Evolutionary conservation across 768 basidiomycete species (phyloP), one percentile per base, ranked within the genome.

Genomic region (Coprinellus aureogranulatus): DNA sequence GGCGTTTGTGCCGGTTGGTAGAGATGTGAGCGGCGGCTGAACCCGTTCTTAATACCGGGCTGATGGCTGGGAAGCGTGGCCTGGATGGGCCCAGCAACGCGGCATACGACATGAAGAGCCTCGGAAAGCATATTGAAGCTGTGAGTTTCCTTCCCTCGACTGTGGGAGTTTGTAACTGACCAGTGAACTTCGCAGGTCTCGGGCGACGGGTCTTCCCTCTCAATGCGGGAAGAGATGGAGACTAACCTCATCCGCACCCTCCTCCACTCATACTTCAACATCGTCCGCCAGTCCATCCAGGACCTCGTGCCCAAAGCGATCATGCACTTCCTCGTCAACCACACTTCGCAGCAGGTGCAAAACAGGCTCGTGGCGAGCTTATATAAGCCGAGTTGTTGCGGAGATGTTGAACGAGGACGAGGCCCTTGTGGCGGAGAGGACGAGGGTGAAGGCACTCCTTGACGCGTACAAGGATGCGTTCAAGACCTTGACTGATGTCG

Each of bases 311-410:
- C 97, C 31, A 99, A 99, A 74, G 94, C 95, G 22, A 89, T 97
- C 76, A 98, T 98, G 96, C 96, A 98, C 75, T 85, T 94, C 64
- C 82, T 98, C 61, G 96, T 99, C 68, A 98, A 97, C 74, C 83
- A 92, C 68, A 95, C 95, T n/a, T 88, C 93, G 45, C 90, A 98
- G 69, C 90, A 94, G 18, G 93, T 99, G 25, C 97, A 98, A 74
- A 97, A 97, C 70, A 85, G 97, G 22, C 80, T 99, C 30, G 97
- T 99, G n/a, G 84, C 94, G 30, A 80, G 89, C 45, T 72, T 99
- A 62, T 99, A 99, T 79, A 97, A 94, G 74, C 96, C 0, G 90
- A 94, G 18, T 72, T 98, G 55, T 98, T 68, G 77, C 83, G 25
- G 94, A 96, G 42, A 74, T 98, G 75, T 73, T 99, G 66, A 90